These are phyloP conservation scores for Hortaea werneckii DNA, from an alignment of 2,329 filamentous ascomycete genomes.

Conservation along the genomic window DNA sequence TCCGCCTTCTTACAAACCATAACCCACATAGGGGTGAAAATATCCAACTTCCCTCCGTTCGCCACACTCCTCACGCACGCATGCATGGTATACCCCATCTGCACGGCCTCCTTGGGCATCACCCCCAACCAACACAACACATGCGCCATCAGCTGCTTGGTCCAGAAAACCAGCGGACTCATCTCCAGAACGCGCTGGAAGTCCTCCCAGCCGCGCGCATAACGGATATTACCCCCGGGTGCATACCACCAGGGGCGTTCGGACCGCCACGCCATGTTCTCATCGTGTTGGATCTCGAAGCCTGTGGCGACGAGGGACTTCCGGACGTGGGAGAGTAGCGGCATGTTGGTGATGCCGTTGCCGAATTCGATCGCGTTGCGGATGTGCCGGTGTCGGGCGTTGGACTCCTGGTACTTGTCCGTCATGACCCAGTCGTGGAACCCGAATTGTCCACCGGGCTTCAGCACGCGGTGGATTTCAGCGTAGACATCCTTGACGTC, in stretches of 20 bases:
- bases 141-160: neutral
- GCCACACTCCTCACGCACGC: neutral
- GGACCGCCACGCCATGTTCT: constrained; percentile 15
- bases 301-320: constrained; percentile 16
- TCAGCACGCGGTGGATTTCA: constrained; percentile 21
- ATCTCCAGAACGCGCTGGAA: neutral
- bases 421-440: constrained; percentile 25
- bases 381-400: constrained; percentile 15
- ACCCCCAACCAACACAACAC: neutral
- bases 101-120: neutral
- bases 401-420: constrained; percentile 15
- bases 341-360: constrained; percentile 20
- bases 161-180: neutral
- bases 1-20: neutral
- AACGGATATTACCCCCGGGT: neutral
- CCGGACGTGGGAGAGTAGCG: constrained; percentile 11
- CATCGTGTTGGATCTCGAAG: constrained; percentile 17
- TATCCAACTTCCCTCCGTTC: neutral
- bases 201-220: neutral
- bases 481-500: constrained; percentile 18
- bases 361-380: constrained; percentile 21
- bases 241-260: neutral
- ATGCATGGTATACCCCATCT: neutral
- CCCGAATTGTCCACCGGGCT: constrained; percentile 19
- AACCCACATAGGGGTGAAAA: neutral